Base-by-base conservation (phyloP, 306 rosid genomes). In the Prunus kanzakura region DNA sequence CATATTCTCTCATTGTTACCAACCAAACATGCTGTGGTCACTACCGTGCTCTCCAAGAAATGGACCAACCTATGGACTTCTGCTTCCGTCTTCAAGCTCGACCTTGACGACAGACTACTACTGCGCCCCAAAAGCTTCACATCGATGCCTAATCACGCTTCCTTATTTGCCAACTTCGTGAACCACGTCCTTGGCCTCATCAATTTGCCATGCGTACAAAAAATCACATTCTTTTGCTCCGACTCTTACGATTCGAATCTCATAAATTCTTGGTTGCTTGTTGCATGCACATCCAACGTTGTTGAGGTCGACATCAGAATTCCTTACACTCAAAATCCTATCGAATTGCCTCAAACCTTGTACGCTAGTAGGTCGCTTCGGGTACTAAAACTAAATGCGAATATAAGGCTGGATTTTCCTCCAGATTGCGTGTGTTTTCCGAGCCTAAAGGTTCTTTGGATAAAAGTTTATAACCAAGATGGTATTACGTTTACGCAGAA, bases 1-100 rank as follows among this genome's bases (percentile, higher is more conserved):
- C 76, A 83, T 29, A 83, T 86, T 25, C 89, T 86, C 41, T 78
- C 85, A 2, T 55, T 75, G n/a, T 80, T 86, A 3, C 54, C 87
- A 0, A 81, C 85, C 66, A 83, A 83, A 32, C 52, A 50, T 9
- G 74, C 85, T 4, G 80, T 83, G 14, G 19, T 9, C 8, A 86
- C 89, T 57, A 69, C 69, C 72, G 46, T 80, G 47, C 80, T 82
- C 43, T 80, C 87, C 1, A 80, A 72, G 13, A 73, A 82, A 23
- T 83, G 87, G 89, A 78, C 63, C 12, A 65, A 35, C 0, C 71
- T 83, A 9, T 83, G 87, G 87, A 51, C 75, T 7, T 45, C 38
- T 7, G 61, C 77, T 20, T 43, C 80, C 2, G 3, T 45, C 14
- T 49, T 62, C 8, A 82, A 71, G 67, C 67, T 86, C 23, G 79